phyloP scores from a whole-genome alignment of 306 rosid species.

The Vigna mungo region DNA sequence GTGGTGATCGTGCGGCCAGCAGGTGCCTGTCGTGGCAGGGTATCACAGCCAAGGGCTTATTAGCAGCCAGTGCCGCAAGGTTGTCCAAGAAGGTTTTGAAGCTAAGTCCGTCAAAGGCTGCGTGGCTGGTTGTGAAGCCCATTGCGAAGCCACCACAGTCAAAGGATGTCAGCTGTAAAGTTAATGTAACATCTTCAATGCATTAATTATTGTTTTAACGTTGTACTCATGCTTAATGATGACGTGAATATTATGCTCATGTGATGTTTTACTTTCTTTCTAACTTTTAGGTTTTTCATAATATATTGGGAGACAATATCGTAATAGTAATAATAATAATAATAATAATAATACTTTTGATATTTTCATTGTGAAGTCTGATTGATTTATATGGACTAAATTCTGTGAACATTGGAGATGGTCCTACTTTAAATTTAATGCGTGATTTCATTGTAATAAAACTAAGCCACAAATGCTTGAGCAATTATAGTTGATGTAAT shows the following conservation, averaged over 20 bases:
- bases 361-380: too few species aligned
- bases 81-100: constrained; percentile 68
- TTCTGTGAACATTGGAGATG: too few species aligned
- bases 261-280: neutral
- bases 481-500: neutral
- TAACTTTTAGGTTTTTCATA: too few species aligned
- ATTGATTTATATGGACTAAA: too few species aligned
- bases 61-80: constrained; percentile 66
- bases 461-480: too few species aligned
- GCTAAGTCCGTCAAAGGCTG: constrained; percentile 69
- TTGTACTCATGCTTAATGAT: neutral
- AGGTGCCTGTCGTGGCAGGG: constrained; percentile 67
- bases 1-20: constrained; percentile 80
- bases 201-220: neutral
- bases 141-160: constrained; percentile 77
- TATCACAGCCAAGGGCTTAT: constrained; percentile 52
- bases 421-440: too few species aligned
- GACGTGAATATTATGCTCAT: neutral
- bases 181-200: neutral
- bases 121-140: constrained; percentile 66
- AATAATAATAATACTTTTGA: too few species aligned
- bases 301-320: too few species aligned
- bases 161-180: constrained; percentile 63
- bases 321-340: too few species aligned
- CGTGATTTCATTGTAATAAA: too few species aligned